phyloP scores from a whole-genome alignment of 345 rosid genomes.

The Clausena lansium region DNA sequence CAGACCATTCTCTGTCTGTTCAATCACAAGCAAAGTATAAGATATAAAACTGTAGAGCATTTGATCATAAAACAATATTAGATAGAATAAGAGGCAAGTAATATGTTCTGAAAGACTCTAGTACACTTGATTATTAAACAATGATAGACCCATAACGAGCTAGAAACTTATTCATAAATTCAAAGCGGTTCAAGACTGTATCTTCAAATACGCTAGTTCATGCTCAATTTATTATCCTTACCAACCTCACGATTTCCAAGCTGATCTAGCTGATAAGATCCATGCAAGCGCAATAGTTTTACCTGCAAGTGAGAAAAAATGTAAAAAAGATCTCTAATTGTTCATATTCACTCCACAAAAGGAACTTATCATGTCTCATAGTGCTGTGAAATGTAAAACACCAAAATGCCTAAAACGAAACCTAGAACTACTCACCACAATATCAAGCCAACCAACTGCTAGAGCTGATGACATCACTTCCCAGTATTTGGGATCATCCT shows the following conservation, averaged over 20 bases:
- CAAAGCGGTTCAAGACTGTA: not conserved
- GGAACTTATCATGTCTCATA: not conserved
- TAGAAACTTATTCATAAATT: not conserved
- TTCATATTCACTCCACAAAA: not conserved
- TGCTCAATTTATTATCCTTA: conserved; percentile 30
- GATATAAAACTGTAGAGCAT: not conserved
- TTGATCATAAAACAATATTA: not conserved
- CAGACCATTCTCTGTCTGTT: conserved; percentile 91
- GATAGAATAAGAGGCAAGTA: not conserved
- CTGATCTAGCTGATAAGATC: conserved; percentile 92
- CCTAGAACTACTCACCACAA: conserved; percentile 53
- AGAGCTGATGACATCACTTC: conserved; percentile 74
- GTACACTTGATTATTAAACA: not conserved
- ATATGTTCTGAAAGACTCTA: not conserved
- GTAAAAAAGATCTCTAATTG: not conserved
- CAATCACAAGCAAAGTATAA: conserved; percentile 14
- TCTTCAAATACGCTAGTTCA: not conserved
- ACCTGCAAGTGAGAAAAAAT: conserved; percentile 48
- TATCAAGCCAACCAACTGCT: conserved; percentile 93
- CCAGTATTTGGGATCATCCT: conserved; percentile 84
- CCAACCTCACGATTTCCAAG: conserved; percentile 84
- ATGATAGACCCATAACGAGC: not conserved
- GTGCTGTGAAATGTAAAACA: not conserved
- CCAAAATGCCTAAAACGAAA: conserved; percentile 8
- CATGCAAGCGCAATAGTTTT: conserved; percentile 79